Conservation (phyloP, 805 yeast species). For the Metschnikowia cerradonensis region DNA sequence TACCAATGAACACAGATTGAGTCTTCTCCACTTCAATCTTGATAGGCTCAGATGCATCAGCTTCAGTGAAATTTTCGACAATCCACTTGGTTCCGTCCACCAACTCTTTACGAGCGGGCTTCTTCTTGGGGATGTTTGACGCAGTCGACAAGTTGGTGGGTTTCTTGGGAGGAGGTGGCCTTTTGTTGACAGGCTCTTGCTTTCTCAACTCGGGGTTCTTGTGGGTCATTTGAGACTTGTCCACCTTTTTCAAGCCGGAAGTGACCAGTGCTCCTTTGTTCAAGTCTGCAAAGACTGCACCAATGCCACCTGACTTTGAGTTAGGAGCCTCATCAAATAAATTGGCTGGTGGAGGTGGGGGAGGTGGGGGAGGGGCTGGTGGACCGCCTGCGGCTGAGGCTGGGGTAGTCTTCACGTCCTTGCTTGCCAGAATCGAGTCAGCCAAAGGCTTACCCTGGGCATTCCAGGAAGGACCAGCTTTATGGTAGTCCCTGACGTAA, state of each 20-base stretch:
- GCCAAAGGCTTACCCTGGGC: constrained; percentile 54
- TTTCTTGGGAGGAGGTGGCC: constrained; percentile 81
- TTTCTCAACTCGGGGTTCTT: constrained; percentile 80
- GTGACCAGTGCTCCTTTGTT: constrained; percentile 85
- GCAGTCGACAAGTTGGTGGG: constrained; percentile 56
- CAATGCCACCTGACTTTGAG: constrained; percentile 49
- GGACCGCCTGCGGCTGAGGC: constrained; percentile 34
- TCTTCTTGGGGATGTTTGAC: constrained; percentile 39
- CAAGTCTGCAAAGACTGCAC: constrained; percentile 88
- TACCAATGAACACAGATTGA: constrained; percentile 86
- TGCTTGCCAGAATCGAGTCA: constrained; percentile 38
- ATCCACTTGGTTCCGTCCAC: constrained; percentile 83
- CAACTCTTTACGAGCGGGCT: constrained; percentile 57
- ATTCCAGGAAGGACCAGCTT: constrained; percentile 83
- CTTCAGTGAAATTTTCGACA: constrained; percentile 68
- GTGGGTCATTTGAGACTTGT: constrained; percentile 89
- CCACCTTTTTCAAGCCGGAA: constrained; percentile 84
- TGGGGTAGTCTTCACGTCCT: constrained; percentile 34
- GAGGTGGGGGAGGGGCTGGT: constrained; percentile 90
- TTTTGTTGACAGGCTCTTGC: constrained; percentile 43
- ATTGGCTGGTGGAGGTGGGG: constrained; percentile 81
- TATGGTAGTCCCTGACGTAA: constrained; percentile 73
- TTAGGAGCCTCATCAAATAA: constrained; percentile 44
- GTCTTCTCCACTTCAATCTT: constrained; percentile 74
- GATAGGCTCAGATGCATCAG: constrained; percentile 47